Percentiles rank a stretch among this genome's conserved stretches.
phyloP scores from a whole-genome alignment of 441 rosid species.

The Pelargonium myrrhifolium region DNA sequence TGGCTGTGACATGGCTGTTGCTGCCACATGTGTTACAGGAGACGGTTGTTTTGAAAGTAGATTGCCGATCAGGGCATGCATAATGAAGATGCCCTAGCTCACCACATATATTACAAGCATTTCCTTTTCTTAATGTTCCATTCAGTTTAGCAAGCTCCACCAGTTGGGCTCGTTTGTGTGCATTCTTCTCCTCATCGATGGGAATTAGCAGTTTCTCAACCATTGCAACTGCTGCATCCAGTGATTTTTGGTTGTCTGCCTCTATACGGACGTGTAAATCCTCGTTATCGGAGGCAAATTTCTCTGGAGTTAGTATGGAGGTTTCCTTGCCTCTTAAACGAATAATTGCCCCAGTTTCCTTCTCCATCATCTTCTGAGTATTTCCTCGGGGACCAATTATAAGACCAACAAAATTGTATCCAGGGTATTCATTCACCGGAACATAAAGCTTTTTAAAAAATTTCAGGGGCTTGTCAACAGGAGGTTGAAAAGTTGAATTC shows the following conservation, averaged over 20 bases:
- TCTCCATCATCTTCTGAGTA: constrained; percentile 27
- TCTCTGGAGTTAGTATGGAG: neutral
- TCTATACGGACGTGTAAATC: constrained; percentile 24
- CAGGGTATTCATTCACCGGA: constrained; percentile 27
- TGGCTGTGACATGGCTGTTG: constrained; percentile 10
- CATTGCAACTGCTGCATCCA: constrained; percentile 27
- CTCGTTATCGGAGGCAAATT: constrained; percentile 18
- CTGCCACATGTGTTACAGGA: constrained; percentile 3
- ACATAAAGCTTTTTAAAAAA: constrained; percentile 23
- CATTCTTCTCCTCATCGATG: constrained; percentile 11
- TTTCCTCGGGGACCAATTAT: constrained; percentile 27
- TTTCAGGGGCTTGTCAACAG: constrained; percentile 11
- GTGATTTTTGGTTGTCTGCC: constrained; percentile 22
- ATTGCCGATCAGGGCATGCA: constrained; percentile 16
- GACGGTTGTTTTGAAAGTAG: neutral
- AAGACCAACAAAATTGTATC: constrained; percentile 23
- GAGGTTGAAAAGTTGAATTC: constrained; percentile 17
- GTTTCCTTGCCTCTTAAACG: constrained; percentile 22
- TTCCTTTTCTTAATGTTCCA: constrained; percentile 5
- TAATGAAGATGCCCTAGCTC: constrained; percentile 18
- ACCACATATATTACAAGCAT: constrained; percentile 14
- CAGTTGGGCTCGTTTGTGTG: constrained; percentile 19
- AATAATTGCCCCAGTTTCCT: constrained; percentile 28
- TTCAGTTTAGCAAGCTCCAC: constrained; percentile 21
- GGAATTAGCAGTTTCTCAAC: constrained; percentile 28